Conservation (phyloP, 495 filamentous ascomycete species). For the Aspergillus carlsbadensis region DNA sequence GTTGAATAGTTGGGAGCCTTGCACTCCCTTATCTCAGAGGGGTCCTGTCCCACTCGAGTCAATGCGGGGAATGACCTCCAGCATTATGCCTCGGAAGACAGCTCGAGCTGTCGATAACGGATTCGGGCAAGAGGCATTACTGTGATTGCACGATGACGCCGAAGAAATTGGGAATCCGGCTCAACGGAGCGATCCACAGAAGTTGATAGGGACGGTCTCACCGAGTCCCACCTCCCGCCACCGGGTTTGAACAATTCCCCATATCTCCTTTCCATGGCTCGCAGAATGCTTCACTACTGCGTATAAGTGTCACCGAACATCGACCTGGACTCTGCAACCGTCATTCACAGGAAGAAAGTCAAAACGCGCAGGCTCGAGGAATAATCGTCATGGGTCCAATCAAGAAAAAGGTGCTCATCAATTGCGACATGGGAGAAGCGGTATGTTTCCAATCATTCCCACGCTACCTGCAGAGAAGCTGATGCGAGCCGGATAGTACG, state of each 20-base stretch:
- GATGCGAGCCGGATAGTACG: slow-evolving; percentile 26
- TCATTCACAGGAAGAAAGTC: neutral
- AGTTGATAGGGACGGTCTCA: neutral
- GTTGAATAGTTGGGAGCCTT: neutral
- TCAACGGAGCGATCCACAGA: neutral
- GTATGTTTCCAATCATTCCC: slow-evolving; percentile 12
- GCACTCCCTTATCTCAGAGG: neutral
- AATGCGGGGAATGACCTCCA: slow-evolving; percentile 1
- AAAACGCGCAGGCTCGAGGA: neutral
- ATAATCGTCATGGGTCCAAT: slow-evolving; percentile 38
- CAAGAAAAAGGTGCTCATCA: slow-evolving; percentile 50
- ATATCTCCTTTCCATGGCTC: neutral
- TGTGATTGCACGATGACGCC: slow-evolving; percentile 10
- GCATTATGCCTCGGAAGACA: neutral
- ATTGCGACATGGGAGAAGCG: slow-evolving; percentile 53
- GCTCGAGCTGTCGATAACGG: neutral
- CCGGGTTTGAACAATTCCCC: neutral
- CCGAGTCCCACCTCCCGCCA: neutral
- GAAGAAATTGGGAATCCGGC: slow-evolving; percentile 2
- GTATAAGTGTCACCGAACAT: slow-evolving; percentile 6
- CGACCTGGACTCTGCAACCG: neutral
- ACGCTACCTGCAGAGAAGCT: neutral
- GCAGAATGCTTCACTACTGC: neutral
- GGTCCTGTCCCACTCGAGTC: neutral
- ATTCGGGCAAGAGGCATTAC: neutral